Percentiles rank a stretch among this genome's conserved stretches.
Evolutionary conservation across 306 rosid species (phyloP).

Genomic region (Echinosophora koreensis): DNA sequence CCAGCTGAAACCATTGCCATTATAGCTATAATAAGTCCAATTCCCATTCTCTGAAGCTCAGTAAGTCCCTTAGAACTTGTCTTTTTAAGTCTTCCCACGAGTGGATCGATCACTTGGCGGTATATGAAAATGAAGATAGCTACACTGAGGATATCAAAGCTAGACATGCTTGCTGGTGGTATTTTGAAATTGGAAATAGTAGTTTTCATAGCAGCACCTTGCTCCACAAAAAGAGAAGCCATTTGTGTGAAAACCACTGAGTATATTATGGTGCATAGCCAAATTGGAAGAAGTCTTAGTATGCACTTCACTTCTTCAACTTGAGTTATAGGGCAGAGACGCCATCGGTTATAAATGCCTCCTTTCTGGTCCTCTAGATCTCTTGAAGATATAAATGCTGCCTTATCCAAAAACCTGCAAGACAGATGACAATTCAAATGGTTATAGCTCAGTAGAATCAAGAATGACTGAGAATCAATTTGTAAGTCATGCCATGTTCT

Average conservation of each 20-base stretch:
- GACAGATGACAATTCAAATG: constrained; percentile 29
- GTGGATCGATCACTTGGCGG: constrained; percentile 60
- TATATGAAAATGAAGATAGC: constrained; percentile 64
- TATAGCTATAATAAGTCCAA: constrained; percentile 69
- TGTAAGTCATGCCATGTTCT: not conserved
- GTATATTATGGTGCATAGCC: constrained; percentile 84
- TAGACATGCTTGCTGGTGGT: constrained; percentile 87
- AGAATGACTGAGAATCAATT: not conserved
- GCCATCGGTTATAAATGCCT: constrained; percentile 56
- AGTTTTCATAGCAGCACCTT: constrained; percentile 77
- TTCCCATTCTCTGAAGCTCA: constrained; percentile 80
- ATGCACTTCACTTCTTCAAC: constrained; percentile 86
- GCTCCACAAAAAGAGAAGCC: constrained; percentile 86
- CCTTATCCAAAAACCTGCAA: constrained; percentile 57
- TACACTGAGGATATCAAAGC: constrained; percentile 70
- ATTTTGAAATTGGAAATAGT: constrained; percentile 53
- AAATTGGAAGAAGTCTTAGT: constrained; percentile 71
- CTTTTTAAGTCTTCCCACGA: constrained; percentile 53
- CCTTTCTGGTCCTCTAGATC: constrained; percentile 54
- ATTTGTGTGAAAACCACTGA: constrained; percentile 82
- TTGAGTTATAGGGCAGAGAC: constrained; percentile 72
- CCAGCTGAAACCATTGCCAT: constrained; percentile 78
- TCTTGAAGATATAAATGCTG: constrained; percentile 51
- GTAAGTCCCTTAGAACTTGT: constrained; percentile 57
- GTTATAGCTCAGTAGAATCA: not conserved